Conservation (phyloP, 176 grass and related monocot species). For the Zizania latifolia region DNA sequence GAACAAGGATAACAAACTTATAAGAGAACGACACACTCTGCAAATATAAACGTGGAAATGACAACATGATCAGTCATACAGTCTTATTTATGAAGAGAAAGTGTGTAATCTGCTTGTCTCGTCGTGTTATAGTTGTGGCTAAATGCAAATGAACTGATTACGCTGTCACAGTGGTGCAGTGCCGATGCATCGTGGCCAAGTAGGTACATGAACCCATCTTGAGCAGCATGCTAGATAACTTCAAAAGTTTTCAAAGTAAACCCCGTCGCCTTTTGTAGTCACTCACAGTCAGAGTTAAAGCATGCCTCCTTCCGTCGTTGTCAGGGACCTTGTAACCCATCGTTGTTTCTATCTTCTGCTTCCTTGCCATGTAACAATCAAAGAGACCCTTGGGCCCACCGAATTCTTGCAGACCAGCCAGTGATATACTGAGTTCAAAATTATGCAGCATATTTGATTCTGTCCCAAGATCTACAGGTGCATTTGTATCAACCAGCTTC, state of each 20-base stretch:
- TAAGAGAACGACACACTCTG: not conserved
- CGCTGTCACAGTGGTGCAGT: not conserved
- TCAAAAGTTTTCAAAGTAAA: slow-evolving; percentile 48
- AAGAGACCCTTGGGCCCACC: slow-evolving; percentile 70
- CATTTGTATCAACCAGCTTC: slow-evolving; percentile 82
- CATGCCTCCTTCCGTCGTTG: slow-evolving; percentile 66
- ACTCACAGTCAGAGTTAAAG: slow-evolving; percentile 60
- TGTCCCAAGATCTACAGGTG: slow-evolving; percentile 78
- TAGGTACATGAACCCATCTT: not conserved
- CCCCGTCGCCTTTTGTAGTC: slow-evolving; percentile 71
- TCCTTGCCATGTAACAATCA: slow-evolving; percentile 63
- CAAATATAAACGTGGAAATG: slow-evolving; percentile 20
- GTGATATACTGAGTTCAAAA: slow-evolving; percentile 79
- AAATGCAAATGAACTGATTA: slow-evolving; percentile 9
- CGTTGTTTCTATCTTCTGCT: slow-evolving; percentile 68
- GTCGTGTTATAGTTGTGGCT: not conserved
- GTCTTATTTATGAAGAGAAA: slow-evolving; percentile 23
- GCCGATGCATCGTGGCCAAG: not conserved
- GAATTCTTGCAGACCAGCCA: slow-evolving; percentile 57
- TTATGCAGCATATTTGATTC: slow-evolving; percentile 61
- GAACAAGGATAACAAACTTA: not conserved
- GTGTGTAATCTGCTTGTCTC: slow-evolving; percentile 11
- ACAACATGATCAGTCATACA: slow-evolving; percentile 22
- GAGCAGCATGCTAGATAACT: not conserved
- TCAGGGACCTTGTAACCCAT: slow-evolving; percentile 70